Evolutionary conservation across 139 green algal species (phyloP).

Genomic region (Tetraselmis chui): DNA sequence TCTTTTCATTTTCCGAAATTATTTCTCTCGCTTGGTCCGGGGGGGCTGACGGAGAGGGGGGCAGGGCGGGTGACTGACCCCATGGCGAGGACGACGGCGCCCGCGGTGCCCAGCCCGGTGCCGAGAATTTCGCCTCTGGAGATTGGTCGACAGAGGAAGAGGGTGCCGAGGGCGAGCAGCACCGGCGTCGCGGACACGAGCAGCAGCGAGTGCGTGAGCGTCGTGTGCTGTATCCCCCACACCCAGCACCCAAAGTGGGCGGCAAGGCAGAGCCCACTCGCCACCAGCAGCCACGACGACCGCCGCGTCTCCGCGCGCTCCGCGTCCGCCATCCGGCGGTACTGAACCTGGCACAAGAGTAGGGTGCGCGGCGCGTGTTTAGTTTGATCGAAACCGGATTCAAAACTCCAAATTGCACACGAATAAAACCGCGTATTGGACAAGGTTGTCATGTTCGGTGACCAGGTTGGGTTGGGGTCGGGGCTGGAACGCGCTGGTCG

Average conservation of each 20-base stretch:
- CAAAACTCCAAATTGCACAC: background rate
- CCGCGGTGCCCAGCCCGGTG: background rate
- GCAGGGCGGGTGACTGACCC: background rate
- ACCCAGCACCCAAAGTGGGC: slow-evolving; percentile 39
- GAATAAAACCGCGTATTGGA: too few relatives aligned
- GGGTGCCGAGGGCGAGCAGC: background rate
- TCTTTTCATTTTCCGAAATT: too few relatives aligned
- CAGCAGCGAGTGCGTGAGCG: background rate
- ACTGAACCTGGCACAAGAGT: background rate
- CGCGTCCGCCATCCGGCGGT: background rate
- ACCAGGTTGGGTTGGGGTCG: background rate
- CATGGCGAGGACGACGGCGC: background rate
- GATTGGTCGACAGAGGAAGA: background rate
- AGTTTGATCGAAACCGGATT: too few relatives aligned
- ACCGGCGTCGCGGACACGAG: background rate
- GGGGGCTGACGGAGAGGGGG: background rate
- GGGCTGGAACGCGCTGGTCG: background rate
- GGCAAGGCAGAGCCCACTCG: background rate
- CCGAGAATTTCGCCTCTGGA: background rate
- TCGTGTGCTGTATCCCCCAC: slow-evolving; percentile 28
- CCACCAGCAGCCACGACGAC: background rate
- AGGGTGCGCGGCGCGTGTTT: too few relatives aligned
- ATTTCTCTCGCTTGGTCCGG: too few relatives aligned
- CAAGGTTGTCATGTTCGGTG: too few relatives aligned
- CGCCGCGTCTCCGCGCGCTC: background rate